Evolutionary conservation across 176 grass and related monocot genomes (phyloP).

Genomic region (Oryza brachyantha): DNA sequence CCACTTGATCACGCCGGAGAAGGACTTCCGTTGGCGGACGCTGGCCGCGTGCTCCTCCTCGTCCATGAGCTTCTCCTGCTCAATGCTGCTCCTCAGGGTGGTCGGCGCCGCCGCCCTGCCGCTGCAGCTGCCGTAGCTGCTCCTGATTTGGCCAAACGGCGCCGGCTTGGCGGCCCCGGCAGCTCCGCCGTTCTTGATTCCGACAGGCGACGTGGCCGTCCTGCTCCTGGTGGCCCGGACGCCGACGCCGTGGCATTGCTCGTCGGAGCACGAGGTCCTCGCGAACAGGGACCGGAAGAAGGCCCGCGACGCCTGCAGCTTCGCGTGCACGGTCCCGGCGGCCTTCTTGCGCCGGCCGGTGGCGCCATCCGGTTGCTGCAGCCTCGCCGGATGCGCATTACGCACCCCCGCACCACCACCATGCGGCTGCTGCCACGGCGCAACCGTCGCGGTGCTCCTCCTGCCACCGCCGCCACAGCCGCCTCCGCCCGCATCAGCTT

Average conservation of each 20-base stretch:
- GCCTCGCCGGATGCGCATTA: not conserved
- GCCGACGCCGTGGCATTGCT: conserved; percentile 24
- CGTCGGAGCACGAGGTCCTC: conserved; percentile 39
- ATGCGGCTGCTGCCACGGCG: conserved; percentile 36
- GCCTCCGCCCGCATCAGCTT: not conserved
- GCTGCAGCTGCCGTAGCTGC: not conserved
- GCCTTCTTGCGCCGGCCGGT: conserved; percentile 24
- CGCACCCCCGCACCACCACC: not conserved
- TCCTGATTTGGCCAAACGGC: conserved; percentile 2
- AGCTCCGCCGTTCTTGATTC: not conserved
- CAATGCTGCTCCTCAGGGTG: conserved; percentile 44
- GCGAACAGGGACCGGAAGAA: conserved; percentile 60
- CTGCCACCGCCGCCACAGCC: not conserved
- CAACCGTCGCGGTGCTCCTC: conserved; percentile 40
- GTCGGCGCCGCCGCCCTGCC: conserved; percentile 2
- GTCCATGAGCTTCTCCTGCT: conserved; percentile 42
- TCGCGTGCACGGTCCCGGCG: conserved; percentile 20
- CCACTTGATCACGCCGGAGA: conserved; percentile 55
- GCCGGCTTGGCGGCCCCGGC: not conserved
- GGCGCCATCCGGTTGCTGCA: conserved; percentile 20
- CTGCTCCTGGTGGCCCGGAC: not conserved
- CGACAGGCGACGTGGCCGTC: not conserved
- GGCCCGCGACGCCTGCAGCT: conserved; percentile 42
- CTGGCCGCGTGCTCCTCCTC: conserved; percentile 37
- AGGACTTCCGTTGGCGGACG: conserved; percentile 47